Base-by-base conservation (phyloP, 257 asterid genomes). In the Penstemon davidsonii region DNA sequence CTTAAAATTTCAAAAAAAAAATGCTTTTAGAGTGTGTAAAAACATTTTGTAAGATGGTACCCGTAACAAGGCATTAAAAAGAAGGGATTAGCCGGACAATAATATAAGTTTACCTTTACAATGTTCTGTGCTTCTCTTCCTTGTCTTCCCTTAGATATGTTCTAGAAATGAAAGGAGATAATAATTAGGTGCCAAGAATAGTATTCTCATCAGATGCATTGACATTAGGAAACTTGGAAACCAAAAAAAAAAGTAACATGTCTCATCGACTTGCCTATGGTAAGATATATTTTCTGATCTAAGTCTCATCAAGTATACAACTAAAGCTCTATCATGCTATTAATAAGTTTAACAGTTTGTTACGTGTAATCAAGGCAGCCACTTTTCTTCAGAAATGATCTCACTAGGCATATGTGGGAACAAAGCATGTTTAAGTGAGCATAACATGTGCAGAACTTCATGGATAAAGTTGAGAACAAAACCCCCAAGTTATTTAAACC, bases 41-140 rank as follows among this genome's bases (percentile, higher is more conserved):
- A 15, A 15, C 18, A 15, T 15, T 15, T 15, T 15, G 0, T 15
- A 25, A 25, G 33, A 25, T 25, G 33, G 2, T 25, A 25, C 2
- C 33, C 33, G 33, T 25, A 25, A 25, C 33, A 1, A 25, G 33
- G 33, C 33, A 25, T 25, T 25, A 25, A 25, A 25, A 25, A 25
- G 33, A 25, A 25, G 2, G 33, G 33, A 25, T 25, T 25, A 25
- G 1, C 33, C 33, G 33, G 1, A 25, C 33, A 25, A 25, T 25
- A 25, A 9, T 12, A 58, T 64, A 42, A 76, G 50, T 58, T 66
- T 68, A 89, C 98, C 96, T 81, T 87, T 6, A 93, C 91, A 33
- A 79, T 47, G 76, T 93, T 88, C 47, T 85, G 90, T 10, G 97
- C 99, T 73, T 90, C 96, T 79, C 97, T 88, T 53, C 97, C 99